phyloP scores from a whole-genome alignment of 768 basidiomycete genomes.

The Mycena floridula region DNA sequence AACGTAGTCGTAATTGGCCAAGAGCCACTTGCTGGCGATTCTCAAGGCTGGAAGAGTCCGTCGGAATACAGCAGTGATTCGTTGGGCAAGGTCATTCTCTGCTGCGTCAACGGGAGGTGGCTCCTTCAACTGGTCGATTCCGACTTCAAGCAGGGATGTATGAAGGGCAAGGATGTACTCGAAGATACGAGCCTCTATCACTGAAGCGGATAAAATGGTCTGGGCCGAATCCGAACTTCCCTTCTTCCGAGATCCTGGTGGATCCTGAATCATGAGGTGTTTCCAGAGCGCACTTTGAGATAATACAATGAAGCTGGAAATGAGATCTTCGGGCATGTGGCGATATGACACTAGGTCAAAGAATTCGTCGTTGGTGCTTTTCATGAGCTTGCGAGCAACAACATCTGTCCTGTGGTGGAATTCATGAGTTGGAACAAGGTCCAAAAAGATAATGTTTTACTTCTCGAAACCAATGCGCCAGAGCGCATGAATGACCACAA shows the following conservation, averaged over 20 bases:
- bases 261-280: slow-evolving; percentile 65
- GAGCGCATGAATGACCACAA: slow-evolving; percentile 73
- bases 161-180: slow-evolving; percentile 64
- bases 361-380: slow-evolving; percentile 51
- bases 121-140: slow-evolving; percentile 53
- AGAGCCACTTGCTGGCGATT: slow-evolving; percentile 86
- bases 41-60: slow-evolving; percentile 83
- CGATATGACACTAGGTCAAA: slow-evolving; percentile 57
- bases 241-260: slow-evolving; percentile 21
- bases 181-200: slow-evolving; percentile 61
- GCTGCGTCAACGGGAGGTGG: slow-evolving; percentile 46
- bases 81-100: slow-evolving; percentile 63
- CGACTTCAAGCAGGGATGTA: slow-evolving; percentile 58
- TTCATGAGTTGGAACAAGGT: slow-evolving; percentile 3
- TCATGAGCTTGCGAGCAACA: slow-evolving; percentile 38
- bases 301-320: slow-evolving; percentile 67
- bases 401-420: slow-evolving; percentile 38
- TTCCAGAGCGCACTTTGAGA: slow-evolving; percentile 83
- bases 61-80: slow-evolving; percentile 81
- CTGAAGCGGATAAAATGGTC: slow-evolving; percentile 24
- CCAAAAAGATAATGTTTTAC: slow-evolving; percentile 31
- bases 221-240: slow-evolving; percentile 17
- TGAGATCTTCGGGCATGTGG: slow-evolving; percentile 66
- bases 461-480: slow-evolving; percentile 56
- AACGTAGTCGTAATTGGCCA: slow-evolving; percentile 67